Evolutionary conservation across 768 basidiomycete species (phyloP).

Genomic region (Panaeolus papilionaceus): DNA sequence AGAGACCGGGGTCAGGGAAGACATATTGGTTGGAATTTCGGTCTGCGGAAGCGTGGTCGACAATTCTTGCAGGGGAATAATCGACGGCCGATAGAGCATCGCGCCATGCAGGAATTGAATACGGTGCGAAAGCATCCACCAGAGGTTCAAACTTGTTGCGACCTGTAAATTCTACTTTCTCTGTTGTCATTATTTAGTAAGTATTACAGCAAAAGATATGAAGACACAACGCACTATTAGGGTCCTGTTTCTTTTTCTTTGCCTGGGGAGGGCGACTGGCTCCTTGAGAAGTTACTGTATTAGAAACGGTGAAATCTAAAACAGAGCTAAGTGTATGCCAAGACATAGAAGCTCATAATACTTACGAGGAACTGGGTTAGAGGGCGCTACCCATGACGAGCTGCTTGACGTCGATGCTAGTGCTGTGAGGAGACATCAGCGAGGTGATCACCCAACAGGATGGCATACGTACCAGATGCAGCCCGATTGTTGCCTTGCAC

Average conservation of each 20-base stretch:
- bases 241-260: not conserved
- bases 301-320: too few species aligned
- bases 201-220: not conserved
- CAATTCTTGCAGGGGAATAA: not conserved
- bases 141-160: conserved; percentile 17
- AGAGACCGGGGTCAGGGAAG: conserved; percentile 19
- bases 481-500: not conserved
- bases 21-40: conserved; percentile 13
- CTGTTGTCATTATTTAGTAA: not conserved
- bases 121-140: conserved; percentile 7
- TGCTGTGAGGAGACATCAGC: not conserved
- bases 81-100: conserved; percentile 9
- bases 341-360: not conserved
- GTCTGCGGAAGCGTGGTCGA: not conserved
- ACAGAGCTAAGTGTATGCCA: too few species aligned
- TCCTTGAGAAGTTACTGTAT: too few species aligned
- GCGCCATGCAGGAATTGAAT: conserved; percentile 14
- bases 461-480: not conserved
- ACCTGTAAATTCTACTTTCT: not conserved
- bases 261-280: not conserved
- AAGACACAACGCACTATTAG: not conserved
- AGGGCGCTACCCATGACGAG: not conserved
- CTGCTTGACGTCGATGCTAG: not conserved
- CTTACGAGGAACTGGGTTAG: too few species aligned
- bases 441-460: not conserved